Conservation (phyloP, 352 stramenopile genomes). For the Stramenopiles sp. region DNA sequence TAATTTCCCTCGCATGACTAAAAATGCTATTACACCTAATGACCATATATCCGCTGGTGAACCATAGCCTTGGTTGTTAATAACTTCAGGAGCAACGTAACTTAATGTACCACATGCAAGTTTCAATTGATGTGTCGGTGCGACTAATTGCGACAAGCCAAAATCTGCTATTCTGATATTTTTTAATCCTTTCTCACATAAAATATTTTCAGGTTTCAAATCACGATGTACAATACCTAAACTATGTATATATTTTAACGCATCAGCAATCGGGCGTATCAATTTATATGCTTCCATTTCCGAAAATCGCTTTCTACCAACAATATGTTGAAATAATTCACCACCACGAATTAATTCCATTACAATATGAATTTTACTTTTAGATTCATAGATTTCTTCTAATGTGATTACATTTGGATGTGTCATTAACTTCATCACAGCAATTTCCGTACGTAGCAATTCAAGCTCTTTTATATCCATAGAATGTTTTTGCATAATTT, state of each 20-base stretch:
- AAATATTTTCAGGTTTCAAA: conserved; percentile 6
- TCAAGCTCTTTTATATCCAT: conserved; percentile 43
- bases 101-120: conserved; percentile 17
- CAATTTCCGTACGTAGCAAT: conserved; percentile 69
- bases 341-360: conserved; percentile 86
- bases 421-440: conserved; percentile 70
- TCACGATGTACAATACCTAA: not conserved
- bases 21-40: conserved; percentile 38
- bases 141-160: not conserved
- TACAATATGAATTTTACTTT: conserved; percentile 86
- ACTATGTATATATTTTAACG: not conserved
- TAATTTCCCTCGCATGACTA: conserved; percentile 31
- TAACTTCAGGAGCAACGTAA: conserved; percentile 28
- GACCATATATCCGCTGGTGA: conserved; percentile 36
- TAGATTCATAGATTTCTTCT: conserved; percentile 69
- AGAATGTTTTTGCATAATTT: not conserved
- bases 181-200: not conserved
- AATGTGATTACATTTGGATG: conserved; percentile 26
- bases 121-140: not conserved
- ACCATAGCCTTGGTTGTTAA: conserved; percentile 26
- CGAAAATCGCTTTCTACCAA: conserved; percentile 27
- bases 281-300: not conserved
- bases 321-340: conserved; percentile 89
- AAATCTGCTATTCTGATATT: not conserved
- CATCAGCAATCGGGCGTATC: not conserved